Evolutionary conservation across 2,329 filamentous ascomycete genomes (phyloP).

Genomic region (Alternaria triticina): DNA sequence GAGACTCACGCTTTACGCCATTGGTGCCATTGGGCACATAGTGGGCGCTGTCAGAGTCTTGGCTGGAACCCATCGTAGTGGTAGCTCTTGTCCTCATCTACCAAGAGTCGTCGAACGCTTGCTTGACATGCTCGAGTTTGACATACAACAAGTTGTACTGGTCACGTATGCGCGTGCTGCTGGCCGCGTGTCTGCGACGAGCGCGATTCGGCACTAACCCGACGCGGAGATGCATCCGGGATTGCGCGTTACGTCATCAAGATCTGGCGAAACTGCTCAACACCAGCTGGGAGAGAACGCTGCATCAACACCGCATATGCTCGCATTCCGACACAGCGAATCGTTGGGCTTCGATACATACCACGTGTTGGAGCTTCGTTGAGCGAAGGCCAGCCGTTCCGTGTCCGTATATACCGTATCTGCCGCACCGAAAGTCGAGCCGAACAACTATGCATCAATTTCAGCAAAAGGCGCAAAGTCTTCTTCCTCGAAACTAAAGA

Average conservation of each 20-base stretch:
- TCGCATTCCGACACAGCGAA: neutral
- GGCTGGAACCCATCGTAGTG: constrained; percentile 34
- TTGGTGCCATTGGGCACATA: constrained; percentile 17
- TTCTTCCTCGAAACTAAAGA: neutral
- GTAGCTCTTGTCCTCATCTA: neutral
- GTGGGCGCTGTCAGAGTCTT: constrained; percentile 28
- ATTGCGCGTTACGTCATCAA: constrained; percentile 9
- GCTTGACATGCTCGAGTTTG: constrained; percentile 1
- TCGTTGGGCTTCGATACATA: neutral
- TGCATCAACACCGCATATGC: neutral
- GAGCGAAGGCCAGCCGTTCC: neutral
- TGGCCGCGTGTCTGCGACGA: neutral
- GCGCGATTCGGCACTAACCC: neutral
- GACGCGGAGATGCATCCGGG: constrained; percentile 8
- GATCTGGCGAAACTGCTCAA: neutral
- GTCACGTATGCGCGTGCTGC: constrained; percentile 1
- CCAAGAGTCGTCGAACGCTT: neutral
- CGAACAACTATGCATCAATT: neutral
- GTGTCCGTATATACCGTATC: accelerated
- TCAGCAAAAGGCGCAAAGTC: neutral
- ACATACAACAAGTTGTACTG: neutral
- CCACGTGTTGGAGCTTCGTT: neutral
- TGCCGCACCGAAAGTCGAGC: neutral
- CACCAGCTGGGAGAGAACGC: neutral
- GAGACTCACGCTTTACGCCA: constrained; percentile 37